Evolutionary conservation across 2,329 filamentous ascomycete genomes (phyloP).

Genomic region (Lecanosticta acicola): DNA sequence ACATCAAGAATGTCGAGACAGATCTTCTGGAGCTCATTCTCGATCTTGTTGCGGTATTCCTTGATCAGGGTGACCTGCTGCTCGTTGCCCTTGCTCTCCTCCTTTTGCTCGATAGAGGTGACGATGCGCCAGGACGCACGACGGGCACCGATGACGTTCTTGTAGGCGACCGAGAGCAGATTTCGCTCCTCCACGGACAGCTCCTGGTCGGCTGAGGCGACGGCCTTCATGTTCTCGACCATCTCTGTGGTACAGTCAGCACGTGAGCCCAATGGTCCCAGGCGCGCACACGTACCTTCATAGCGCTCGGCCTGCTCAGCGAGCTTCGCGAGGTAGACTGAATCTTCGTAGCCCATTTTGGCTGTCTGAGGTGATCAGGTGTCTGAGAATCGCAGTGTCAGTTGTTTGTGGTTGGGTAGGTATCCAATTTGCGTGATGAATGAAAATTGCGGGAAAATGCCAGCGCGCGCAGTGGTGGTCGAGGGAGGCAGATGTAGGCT

Average conservation of each 20-base stretch:
- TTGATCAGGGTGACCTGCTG: constrained; percentile 86
- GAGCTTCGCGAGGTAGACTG: constrained; percentile 99
- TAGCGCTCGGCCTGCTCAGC: constrained; percentile 99
- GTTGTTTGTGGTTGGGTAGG: not conserved
- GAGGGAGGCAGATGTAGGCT: not conserved
- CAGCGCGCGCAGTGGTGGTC: not conserved
- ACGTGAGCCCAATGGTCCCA: constrained; percentile 27
- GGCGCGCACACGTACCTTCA: constrained; percentile 63
- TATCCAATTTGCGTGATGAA: not conserved
- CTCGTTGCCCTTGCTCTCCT: constrained; percentile 97
- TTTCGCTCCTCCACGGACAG: constrained; percentile 87
- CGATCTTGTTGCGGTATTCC: constrained; percentile 98
- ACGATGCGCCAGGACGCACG: constrained; percentile 98
- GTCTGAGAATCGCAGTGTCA: constrained; percentile 4
- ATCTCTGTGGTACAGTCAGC: constrained; percentile 64
- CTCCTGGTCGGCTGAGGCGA: constrained; percentile 70
- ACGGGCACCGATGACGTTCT: constrained; percentile 96
- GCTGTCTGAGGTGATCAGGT: constrained; percentile 7
- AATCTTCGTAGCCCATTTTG: constrained; percentile 97
- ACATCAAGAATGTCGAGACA: constrained; percentile 96
- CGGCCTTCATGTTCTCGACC: constrained; percentile 99
- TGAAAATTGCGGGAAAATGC: not conserved
- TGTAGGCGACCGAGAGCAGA: constrained; percentile 95
- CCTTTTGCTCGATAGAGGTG: constrained; percentile 98
- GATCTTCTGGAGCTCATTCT: constrained; percentile 93